Evolutionary conservation across 2,329 filamentous ascomycete genomes (phyloP).

Genomic region (Xylaria sp.): DNA sequence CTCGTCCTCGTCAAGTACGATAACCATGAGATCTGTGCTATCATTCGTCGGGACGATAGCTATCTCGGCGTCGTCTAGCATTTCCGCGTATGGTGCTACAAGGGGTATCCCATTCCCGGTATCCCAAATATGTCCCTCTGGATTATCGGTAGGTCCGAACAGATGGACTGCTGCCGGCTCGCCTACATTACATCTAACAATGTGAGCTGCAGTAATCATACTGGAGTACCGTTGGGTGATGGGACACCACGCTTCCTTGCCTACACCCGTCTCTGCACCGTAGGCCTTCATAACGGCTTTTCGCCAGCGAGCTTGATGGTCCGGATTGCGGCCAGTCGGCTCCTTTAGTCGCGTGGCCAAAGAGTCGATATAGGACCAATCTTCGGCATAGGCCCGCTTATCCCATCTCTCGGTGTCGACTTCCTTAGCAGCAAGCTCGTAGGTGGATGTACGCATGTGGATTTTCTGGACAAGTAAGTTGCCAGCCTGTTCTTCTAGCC

Average conservation of each 20-base stretch:
- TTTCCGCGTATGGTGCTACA: background rate
- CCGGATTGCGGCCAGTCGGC: background rate
- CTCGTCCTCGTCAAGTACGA: background rate
- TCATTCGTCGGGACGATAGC: background rate
- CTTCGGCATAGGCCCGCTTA: constrained; percentile 5
- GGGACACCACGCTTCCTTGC: constrained; percentile 5
- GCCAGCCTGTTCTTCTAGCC: background rate
- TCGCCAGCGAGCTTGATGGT: constrained; percentile 1
- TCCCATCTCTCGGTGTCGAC: constrained; percentile 7
- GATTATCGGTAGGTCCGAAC: constrained; percentile 6
- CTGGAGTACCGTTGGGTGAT: background rate
- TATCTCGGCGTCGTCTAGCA: background rate
- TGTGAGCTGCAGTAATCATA: constrained; percentile 4
- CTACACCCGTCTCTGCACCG: background rate
- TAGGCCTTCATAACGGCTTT: constrained; percentile 15
- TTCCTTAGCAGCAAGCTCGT: constrained; percentile 16
- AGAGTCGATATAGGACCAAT: constrained; percentile 3
- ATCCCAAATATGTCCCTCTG: constrained; percentile 12
- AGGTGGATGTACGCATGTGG: constrained; percentile 15
- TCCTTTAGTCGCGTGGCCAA: background rate
- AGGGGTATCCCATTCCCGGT: background rate
- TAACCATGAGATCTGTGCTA: background rate
- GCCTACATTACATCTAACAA: constrained; percentile 22
- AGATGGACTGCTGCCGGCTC: constrained; percentile 16
- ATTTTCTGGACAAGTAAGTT: constrained; percentile 1